Base-by-base conservation (phyloP, 257 asterid genomes). In the Asclepias syriaca region DNA sequence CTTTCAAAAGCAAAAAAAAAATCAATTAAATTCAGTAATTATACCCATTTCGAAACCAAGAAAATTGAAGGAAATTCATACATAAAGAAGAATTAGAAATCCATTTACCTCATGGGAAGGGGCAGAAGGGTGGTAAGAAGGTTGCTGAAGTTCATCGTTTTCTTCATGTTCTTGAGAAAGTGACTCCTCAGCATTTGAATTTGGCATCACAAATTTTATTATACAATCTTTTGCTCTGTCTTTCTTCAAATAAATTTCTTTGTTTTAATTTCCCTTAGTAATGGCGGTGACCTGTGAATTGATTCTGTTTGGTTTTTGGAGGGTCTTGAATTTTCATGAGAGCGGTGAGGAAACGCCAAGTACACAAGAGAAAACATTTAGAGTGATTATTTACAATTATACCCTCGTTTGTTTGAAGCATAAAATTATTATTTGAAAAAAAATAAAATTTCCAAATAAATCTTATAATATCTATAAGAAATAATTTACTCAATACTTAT, bases 61-160 rank as follows among this genome's bases (percentile, higher is more conserved):
- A 50, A 54, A 54, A 72, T 29, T 29, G 34, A 6, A n/a, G 29
- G 15, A 24, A 59, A 27, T 19, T 7, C 18, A 45, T 55, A 32
- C 21, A 48, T 57, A 22, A 40, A 65, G 51, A 24, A 61, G 68
- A 34, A 34, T 34, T 34, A 34, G 5, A 34, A 34, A 34, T 34
- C 39, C 39, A 34, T 34, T 34, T 34, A 34, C 99, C 97, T 89
- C 98, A 75, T 92, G 85, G 55, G 84, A 57, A 71, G 99, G 99
- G 54, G 97, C 96, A 34, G 83, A 74, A 72, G 99, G 99, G 85
- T 93, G 82, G 74, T 86, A 90, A 16, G 88, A 63, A 18, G 74
- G 79, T 72, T 75, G 81, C 69, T 72, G 77, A 64, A 75, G 46
- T 72, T 78, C 86, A 55, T 63, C 75, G 53, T 46, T 66, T 58